A percentile compares a stretch with the other conserved stretches of the same genome.
These are phyloP conservation scores for Talaromyces islandicus DNA, from an alignment of 2,329 filamentous ascomycete species.

Conservation along the genomic window DNA sequence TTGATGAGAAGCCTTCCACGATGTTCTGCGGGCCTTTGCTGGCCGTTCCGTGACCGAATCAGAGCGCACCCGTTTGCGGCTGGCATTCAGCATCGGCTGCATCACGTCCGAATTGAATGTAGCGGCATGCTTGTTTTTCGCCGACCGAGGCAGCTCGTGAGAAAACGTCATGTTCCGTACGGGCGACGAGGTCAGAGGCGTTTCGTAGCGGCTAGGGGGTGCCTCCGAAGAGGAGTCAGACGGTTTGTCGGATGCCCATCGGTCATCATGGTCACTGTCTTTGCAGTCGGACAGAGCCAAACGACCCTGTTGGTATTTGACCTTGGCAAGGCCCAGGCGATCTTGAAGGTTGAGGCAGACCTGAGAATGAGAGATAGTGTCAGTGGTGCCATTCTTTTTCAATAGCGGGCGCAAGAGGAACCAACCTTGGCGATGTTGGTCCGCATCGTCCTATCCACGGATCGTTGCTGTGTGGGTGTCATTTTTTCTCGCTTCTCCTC, in stretches of 20 bases:
- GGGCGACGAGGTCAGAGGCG: conserved; percentile 69
- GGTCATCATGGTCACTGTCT: conserved; percentile 66
- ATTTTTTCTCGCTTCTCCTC: not conserved
- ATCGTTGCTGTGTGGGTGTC: conserved; percentile 1
- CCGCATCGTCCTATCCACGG: not conserved
- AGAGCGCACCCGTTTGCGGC: conserved; percentile 66
- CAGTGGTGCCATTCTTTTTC: conserved; percentile 12
- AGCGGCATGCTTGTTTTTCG: conserved; percentile 38
- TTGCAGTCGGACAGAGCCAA: conserved; percentile 77
- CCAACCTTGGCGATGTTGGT: conserved; percentile 11
- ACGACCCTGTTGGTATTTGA: conserved; percentile 95
- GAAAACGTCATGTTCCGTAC: conserved; percentile 79
- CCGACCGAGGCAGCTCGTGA: conserved; percentile 63
- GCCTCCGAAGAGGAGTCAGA: conserved; percentile 83
- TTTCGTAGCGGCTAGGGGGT: conserved; percentile 54
- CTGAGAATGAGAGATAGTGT: conserved; percentile 44
- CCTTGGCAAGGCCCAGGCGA: conserved; percentile 88
- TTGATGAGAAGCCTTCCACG: conserved; percentile 73
- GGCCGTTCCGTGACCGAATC: conserved; percentile 50
- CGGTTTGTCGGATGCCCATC: conserved; percentile 64
- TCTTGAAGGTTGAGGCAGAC: conserved; percentile 91
- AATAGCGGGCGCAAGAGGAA: not conserved
- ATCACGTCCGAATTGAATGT: conserved; percentile 38
- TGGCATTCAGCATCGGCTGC: conserved; percentile 42
- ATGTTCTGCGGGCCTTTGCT: conserved; percentile 54